Evolutionary conservation across 129 eudicot species (phyloP).

Genomic region (Rutidosis leptorrhynchoides): DNA sequence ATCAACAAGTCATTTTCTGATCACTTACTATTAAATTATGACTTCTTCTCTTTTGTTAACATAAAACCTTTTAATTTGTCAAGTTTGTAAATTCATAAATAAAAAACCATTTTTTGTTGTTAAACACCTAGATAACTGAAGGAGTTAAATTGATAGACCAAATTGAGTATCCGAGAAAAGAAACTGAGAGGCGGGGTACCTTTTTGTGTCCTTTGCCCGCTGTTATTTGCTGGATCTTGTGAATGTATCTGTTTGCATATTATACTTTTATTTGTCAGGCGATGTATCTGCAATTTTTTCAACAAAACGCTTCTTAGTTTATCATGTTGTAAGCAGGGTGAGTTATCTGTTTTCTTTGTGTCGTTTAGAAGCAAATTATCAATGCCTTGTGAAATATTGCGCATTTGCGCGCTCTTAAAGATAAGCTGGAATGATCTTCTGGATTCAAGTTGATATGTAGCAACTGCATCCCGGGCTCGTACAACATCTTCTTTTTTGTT

Average conservation of each 20-base stretch:
- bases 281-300: background rate
- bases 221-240: constrained; percentile 16
- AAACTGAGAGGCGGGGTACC: background rate
- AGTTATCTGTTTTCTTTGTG: background rate
- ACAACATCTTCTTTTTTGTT: background rate
- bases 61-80: no score
- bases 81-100: background rate
- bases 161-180: background rate
- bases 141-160: background rate
- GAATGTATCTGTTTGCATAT: constrained; percentile 11
- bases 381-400: background rate
- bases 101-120: background rate
- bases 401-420: background rate
- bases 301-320: background rate
- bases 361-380: background rate
- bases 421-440: background rate
- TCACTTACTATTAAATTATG: background rate
- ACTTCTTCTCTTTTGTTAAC: background rate
- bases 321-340: background rate
- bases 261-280: background rate
- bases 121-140: background rate
- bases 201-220: background rate
- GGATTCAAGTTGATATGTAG: background rate
- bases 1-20: background rate
- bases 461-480: background rate